Evolutionary conservation across 805 yeast genomes (phyloP).

Genomic region (Schizosaccharomyces osmophilus): DNA sequence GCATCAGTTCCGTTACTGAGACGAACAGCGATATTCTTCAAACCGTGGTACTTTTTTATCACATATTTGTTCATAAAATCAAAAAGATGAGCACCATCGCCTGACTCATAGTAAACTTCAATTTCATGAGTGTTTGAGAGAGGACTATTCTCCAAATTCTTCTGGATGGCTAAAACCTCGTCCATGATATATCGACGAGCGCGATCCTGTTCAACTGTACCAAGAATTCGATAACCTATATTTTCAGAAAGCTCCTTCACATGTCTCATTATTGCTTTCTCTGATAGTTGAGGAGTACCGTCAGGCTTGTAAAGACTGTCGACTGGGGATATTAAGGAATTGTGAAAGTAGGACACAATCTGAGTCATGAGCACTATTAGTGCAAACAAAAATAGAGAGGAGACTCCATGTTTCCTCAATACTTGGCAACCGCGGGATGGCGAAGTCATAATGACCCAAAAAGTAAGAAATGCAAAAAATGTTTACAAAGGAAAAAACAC

Average conservation of each 20-base stretch:
- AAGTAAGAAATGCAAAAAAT: no score
- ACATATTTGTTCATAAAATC: conserved; percentile 1
- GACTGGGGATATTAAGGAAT: neutral
- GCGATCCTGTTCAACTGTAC: neutral
- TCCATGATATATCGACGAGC: neutral
- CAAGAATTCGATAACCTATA: neutral
- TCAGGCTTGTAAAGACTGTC: neutral
- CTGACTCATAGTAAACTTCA: neutral
- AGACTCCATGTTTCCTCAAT: neutral
- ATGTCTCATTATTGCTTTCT: neutral
- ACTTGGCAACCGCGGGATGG: no score
- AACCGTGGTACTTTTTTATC: neutral
- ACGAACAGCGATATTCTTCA: neutral
- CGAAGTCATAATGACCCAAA: no score
- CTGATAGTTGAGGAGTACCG: neutral
- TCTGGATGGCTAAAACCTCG: neutral
- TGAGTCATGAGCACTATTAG: neutral
- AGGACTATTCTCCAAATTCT: neutral
- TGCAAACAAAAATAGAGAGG: neutral
- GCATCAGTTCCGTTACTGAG: conserved; percentile 2
- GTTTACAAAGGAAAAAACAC: no score
- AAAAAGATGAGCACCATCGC: conserved; percentile 2
- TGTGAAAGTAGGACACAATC: neutral
- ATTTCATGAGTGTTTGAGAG: neutral
- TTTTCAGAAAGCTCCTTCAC: neutral